Evolutionary conservation across 345 rosid genomes (phyloP).

Genomic region (Murraya koenigii): DNA sequence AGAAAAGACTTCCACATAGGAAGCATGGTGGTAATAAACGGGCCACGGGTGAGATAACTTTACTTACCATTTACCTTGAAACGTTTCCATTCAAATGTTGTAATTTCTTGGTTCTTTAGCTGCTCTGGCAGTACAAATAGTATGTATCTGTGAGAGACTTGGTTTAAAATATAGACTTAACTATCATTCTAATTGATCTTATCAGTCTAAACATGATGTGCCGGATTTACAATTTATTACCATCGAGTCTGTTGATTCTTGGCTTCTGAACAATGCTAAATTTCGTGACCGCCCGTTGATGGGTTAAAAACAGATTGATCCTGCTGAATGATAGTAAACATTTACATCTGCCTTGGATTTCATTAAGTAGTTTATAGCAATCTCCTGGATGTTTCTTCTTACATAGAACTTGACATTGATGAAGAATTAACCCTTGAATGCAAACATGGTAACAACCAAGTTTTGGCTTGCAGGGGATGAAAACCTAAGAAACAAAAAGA

Average conservation of each 20-base stretch:
- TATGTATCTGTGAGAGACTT: not conserved
- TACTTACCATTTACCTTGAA: not conserved
- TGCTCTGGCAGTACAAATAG: not conserved
- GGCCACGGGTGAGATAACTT: conserved; percentile 26
- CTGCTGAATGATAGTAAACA: not conserved
- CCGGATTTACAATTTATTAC: not conserved
- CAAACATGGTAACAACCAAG: not conserved
- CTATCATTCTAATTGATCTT: not conserved
- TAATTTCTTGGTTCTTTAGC: not conserved
- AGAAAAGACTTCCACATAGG: conserved; percentile 57
- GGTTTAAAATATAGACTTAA: not conserved
- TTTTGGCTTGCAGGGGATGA: conserved; percentile 27
- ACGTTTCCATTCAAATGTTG: not conserved
- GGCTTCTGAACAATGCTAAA: not conserved
- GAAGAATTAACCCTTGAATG: not conserved
- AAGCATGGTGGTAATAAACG: conserved; percentile 25
- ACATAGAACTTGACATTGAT: not conserved
- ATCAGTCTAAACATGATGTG: not conserved
- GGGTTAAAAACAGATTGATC: not conserved
- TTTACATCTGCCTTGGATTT: not conserved
- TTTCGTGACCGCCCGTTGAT: not conserved
- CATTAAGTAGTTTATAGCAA: not conserved
- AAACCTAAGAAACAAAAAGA: conserved; percentile 16
- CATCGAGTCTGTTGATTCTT: not conserved
- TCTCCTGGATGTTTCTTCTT: not conserved